These are phyloP conservation scores for Cadophora sp. DNA, from an alignment of 2,329 filamentous ascomycete genomes.

Conservation along the genomic window DNA sequence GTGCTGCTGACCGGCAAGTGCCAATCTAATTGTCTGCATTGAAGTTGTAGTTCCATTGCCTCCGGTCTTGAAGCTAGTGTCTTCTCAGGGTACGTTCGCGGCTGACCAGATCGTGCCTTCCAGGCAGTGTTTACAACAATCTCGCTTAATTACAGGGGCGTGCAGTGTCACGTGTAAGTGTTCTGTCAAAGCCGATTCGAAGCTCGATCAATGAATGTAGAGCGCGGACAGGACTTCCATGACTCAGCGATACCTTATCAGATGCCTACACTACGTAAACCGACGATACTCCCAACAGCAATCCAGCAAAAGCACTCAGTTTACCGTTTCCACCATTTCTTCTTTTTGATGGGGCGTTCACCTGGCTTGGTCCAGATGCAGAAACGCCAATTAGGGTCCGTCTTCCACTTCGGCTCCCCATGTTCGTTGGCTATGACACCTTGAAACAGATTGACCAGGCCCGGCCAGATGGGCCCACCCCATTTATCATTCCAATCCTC, in stretches of 20 bases:
- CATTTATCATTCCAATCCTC: not conserved
- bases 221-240: not conserved
- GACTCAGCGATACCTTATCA: not conserved
- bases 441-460: not conserved
- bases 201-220: not conserved
- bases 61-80: not conserved
- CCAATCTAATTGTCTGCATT: not conserved
- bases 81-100: not conserved
- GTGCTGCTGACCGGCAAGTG: not conserved
- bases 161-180: not conserved
- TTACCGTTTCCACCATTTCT: not conserved
- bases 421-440: not conserved
- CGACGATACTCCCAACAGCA: not conserved
- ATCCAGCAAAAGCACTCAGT: not conserved
- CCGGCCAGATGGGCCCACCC: not conserved
- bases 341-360: not conserved
- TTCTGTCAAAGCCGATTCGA: not conserved
- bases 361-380: not conserved
- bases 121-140: not conserved
- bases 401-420: not conserved
- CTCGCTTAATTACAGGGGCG: not conserved
- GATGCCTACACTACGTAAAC: not conserved
- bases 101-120: not conserved
- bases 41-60: not conserved
- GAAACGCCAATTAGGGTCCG: not conserved